Percentiles rank a stretch among this genome's conserved stretches.
Evolutionary conservation across 768 basidiomycete genomes (phyloP).

Genomic region (Fomitopsis pulvina): DNA sequence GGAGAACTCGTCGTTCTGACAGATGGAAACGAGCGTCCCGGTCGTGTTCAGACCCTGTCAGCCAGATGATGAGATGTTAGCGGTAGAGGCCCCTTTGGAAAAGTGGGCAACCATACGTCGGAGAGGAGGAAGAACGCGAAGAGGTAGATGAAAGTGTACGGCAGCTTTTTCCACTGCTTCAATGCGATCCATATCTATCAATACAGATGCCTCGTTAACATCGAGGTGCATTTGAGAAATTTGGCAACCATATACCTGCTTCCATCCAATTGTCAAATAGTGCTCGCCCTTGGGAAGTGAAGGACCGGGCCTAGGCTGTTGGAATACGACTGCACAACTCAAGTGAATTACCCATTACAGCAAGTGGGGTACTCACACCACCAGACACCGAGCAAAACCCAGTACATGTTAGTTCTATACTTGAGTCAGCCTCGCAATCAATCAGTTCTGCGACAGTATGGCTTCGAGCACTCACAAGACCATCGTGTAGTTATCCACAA

Average conservation of each 20-base stretch:
- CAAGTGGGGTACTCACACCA: conserved; percentile 56
- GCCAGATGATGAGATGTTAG: not conserved
- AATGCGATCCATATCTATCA: conserved; percentile 67
- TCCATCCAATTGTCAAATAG: conserved; percentile 83
- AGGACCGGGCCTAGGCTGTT: conserved; percentile 80
- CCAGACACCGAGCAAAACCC: conserved; percentile 79
- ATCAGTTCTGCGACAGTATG: not conserved
- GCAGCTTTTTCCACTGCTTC: conserved; percentile 71
- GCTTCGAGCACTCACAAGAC: conserved; percentile 43
- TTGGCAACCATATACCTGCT: conserved; percentile 43
- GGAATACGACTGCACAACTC: conserved; percentile 57
- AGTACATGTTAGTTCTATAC: conserved; percentile 62
- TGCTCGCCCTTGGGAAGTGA: conserved; percentile 67
- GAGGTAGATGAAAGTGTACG: conserved; percentile 78
- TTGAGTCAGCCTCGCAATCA: not conserved
- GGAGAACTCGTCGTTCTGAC: conserved; percentile 73
- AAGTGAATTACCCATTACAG: not conserved
- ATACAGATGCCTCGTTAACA: not conserved
- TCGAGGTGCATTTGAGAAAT: not conserved
- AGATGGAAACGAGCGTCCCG: conserved; percentile 65
- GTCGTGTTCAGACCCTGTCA: conserved; percentile 74
- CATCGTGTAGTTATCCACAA: conserved; percentile 69
- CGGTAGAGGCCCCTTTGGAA: not conserved
- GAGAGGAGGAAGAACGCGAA: conserved; percentile 74
- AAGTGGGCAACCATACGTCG: conserved; percentile 41